Base-by-base conservation (phyloP, 1,284 basidiomycete species). In the Cryptococcus sp. region DNA sequence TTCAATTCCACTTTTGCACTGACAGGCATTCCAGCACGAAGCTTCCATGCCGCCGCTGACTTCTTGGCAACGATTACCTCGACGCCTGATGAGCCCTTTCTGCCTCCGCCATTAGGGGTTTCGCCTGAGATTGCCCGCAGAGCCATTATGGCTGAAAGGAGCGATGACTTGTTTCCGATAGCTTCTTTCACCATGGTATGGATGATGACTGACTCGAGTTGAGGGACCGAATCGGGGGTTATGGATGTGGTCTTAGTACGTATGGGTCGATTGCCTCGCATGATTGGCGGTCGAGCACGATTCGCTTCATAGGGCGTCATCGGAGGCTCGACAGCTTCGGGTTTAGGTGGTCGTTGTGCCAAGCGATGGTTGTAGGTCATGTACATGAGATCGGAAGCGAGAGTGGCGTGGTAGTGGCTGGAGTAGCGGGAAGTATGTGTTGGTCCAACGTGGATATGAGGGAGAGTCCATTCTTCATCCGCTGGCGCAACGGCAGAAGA, bases 341-440 rank as follows among this genome's bases (percentile, higher is more conserved):
- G 53, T 42, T 61, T 56, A 19, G 60, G 62, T 57, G 66, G 62
- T 41, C 54, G 48, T 27, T 70, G 57, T 55, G 74, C 55, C 58
- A 68, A 47, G 85, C 84, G 72, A 78, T 95, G 93, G 59, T 87
- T 83, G 82, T 96, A 97, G 51, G 90, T 90, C 85, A 98, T 90
- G 84, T 99, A 99, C 83, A 99, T 86, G 66, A 96, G 81, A 80
- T 97, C 86, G 69, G 92, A 88, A 22, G 87, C 85, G 58, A 99
- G 83, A 10, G 93, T 89, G 53, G 82, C 81, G 73, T 89, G 78
- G 81, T 96, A 98, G 81, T 97, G 91, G 64, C 93, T 88, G 60
- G 84, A 82, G 58, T 93, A 84, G 49, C 94, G 86, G 68, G 85
- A 88, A 60, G 85, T 82, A 50, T 90, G 87, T 47, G 88, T 90